A percentile compares a stretch with the other conserved stretches of the same genome.
These are phyloP conservation scores for Debaryomyces prosopidis DNA, from an alignment of 805 yeast species.

Conservation along the genomic window DNA sequence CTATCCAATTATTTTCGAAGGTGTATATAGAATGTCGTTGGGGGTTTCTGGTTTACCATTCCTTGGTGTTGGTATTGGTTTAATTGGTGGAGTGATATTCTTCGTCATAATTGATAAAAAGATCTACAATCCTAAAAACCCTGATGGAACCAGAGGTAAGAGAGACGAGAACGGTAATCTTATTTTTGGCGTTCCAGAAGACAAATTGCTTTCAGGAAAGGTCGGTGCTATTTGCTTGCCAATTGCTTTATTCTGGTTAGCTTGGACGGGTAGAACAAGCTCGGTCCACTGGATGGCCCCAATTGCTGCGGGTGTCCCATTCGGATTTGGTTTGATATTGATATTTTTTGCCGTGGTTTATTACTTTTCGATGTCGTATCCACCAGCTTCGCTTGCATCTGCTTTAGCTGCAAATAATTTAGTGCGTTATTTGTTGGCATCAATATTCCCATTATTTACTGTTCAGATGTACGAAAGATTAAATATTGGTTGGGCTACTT, in stretches of 20 bases:
- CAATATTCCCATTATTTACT: slow-evolving; percentile 72
- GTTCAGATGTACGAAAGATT: slow-evolving; percentile 46
- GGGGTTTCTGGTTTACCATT: slow-evolving; percentile 73
- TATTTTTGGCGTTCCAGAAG: slow-evolving; percentile 59
- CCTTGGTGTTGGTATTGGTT: slow-evolving; percentile 70
- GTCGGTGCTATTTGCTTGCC: slow-evolving; percentile 70
- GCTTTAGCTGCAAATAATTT: slow-evolving; percentile 88
- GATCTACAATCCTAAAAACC: slow-evolving; percentile 54
- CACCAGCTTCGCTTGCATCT: slow-evolving; percentile 64
- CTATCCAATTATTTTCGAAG: slow-evolving; percentile 70
- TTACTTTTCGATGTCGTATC: slow-evolving; percentile 70
- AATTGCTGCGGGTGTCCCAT: slow-evolving; percentile 71
- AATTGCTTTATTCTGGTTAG: slow-evolving; percentile 74
- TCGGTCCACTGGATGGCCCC: slow-evolving; percentile 78
- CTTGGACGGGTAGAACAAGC: slow-evolving; percentile 62
- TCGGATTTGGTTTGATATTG: slow-evolving; percentile 72
- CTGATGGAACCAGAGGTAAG: slow-evolving; percentile 60
- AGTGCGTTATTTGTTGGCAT: slow-evolving; percentile 70
- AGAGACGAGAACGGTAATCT: slow-evolving; percentile 59
- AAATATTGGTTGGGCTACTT: slow-evolving; percentile 56
- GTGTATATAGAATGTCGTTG: slow-evolving; percentile 55
- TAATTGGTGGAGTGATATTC: slow-evolving; percentile 53
- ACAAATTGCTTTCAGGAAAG: slow-evolving; percentile 58
- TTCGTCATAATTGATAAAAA: slow-evolving; percentile 52
- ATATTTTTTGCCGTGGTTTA: slow-evolving; percentile 70